Conservation (phyloP, 2,329 filamentous ascomycete species). For the Byssoonygena ceratinophila region DNA sequence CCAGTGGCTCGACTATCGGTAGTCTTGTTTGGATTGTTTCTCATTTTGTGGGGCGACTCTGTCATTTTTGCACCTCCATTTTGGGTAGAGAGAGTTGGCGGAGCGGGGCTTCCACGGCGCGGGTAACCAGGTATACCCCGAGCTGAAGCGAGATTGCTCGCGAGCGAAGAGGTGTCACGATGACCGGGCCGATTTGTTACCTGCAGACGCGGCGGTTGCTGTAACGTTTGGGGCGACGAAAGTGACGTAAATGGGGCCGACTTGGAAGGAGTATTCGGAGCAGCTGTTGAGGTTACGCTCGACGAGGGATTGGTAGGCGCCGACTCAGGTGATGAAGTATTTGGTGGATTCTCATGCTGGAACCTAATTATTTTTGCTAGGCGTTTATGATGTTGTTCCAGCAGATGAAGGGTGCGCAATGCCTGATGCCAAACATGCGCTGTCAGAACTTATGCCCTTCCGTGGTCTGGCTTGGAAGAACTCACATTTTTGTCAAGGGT, state of each 20-base stretch:
- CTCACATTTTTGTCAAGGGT: conserved; percentile 53
- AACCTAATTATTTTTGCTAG: conserved; percentile 72
- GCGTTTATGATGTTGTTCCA: conserved; percentile 77
- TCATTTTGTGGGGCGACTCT: conserved; percentile 39
- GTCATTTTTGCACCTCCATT: conserved; percentile 62
- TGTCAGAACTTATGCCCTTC: background rate
- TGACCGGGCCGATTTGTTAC: conserved; percentile 40
- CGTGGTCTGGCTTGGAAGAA: conserved; percentile 9
- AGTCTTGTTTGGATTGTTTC: conserved; percentile 24
- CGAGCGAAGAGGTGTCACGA: conserved; percentile 68
- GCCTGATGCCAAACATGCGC: conserved; percentile 52
- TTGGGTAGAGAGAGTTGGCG: conserved; percentile 62
- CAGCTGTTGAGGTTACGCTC: conserved; percentile 7
- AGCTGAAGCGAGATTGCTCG: conserved; percentile 76
- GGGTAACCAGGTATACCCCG: conserved; percentile 57
- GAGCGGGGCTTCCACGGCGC: conserved; percentile 54
- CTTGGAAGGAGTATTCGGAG: conserved; percentile 16
- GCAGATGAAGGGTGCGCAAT: conserved; percentile 67
- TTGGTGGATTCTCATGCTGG: conserved; percentile 45
- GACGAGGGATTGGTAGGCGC: background rate
- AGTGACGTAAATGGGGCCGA: conserved; percentile 17
- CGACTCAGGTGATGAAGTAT: conserved; percentile 10
- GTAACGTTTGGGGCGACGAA: conserved; percentile 26
- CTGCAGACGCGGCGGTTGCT: conserved; percentile 32
- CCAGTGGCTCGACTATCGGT: conserved; percentile 14